These are phyloP conservation scores for Takashimella koratensis DNA, from an alignment of 1,284 basidiomycete genomes.

Conservation along the genomic window DNA sequence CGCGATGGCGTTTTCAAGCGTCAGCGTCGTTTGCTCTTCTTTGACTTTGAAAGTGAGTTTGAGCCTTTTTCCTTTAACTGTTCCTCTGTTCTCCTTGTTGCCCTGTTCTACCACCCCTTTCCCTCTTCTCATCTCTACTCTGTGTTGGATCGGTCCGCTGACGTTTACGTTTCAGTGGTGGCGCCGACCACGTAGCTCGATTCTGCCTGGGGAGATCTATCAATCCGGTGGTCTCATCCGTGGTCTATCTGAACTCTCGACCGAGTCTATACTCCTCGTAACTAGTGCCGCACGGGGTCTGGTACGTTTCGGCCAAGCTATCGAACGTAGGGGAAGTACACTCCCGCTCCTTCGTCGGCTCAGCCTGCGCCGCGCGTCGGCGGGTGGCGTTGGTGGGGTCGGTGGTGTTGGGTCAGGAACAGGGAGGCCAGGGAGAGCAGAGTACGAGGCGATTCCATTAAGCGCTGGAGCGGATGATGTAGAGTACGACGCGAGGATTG, in stretches of 20 bases:
- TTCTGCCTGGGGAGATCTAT: conserved; percentile 61
- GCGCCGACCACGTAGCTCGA: conserved; percentile 64
- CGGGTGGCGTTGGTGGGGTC: neutral
- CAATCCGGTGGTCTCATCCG: conserved; percentile 36
- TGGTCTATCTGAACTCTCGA: conserved; percentile 25
- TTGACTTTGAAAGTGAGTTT: conserved; percentile 63
- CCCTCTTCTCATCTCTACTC: neutral
- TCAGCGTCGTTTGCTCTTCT: conserved; percentile 89
- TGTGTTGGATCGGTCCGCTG: too few species aligned
- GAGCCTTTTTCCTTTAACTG: neutral
- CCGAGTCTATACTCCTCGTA: neutral
- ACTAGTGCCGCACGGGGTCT: neutral
- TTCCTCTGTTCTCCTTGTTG: neutral
- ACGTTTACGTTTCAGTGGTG: conserved; percentile 57
- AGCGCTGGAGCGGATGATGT: neutral
- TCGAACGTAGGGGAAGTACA: conserved; percentile 16
- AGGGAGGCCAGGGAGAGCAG: conserved; percentile 6
- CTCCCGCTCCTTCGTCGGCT: conserved; percentile 26
- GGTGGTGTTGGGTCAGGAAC: neutral
- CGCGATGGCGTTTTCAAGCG: conserved; percentile 96
- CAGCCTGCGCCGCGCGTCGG: conserved; percentile 17
- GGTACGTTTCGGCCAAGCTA: conserved; percentile 13
- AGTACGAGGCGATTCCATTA: conserved; percentile 15
- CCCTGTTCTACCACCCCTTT: neutral
- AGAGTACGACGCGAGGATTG: conserved; percentile 5